These are phyloP conservation scores for Cladosporium sp. DNA, from an alignment of 2,329 filamentous ascomycete species.

Conservation along the genomic window DNA sequence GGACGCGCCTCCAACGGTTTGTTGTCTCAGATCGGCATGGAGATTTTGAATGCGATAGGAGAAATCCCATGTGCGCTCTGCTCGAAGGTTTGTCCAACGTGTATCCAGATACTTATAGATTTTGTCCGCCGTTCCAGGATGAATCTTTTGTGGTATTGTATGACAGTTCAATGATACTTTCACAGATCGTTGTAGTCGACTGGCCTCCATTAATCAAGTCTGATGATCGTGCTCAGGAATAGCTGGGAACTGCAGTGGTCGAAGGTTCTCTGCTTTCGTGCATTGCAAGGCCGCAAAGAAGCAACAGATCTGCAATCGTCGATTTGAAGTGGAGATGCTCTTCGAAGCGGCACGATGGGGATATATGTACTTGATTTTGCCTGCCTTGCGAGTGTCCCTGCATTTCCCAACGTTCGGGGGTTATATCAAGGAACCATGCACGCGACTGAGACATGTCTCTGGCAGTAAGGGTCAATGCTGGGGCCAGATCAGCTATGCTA, in stretches of 20 bases:
- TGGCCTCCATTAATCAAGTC: background rate
- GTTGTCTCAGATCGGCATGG: background rate
- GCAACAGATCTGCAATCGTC: constrained; percentile 18
- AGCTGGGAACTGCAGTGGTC: background rate
- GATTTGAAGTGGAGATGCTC: background rate
- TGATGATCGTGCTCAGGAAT: background rate
- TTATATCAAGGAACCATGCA: background rate
- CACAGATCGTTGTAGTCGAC: no score
- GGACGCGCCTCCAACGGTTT: background rate
- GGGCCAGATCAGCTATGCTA: background rate
- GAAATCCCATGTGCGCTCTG: background rate
- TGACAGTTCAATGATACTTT: background rate
- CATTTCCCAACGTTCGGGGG: background rate
- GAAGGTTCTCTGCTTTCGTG: background rate
- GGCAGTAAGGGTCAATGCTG: background rate
- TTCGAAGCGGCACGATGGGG: background rate
- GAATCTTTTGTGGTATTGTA: background rate
- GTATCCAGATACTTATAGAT: background rate
- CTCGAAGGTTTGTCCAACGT: background rate
- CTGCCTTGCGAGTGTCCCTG: background rate
- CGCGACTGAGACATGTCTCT: constrained; percentile 9
- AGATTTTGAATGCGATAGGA: background rate
- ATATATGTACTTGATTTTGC: constrained; percentile 12
- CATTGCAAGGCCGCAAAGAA: background rate
- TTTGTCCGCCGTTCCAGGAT: background rate